Evolutionary conservation across 208 protist genomes (phyloP), one percentile per base, ranked within the genome.

Genomic region (Phytomonas sp.): DNA sequence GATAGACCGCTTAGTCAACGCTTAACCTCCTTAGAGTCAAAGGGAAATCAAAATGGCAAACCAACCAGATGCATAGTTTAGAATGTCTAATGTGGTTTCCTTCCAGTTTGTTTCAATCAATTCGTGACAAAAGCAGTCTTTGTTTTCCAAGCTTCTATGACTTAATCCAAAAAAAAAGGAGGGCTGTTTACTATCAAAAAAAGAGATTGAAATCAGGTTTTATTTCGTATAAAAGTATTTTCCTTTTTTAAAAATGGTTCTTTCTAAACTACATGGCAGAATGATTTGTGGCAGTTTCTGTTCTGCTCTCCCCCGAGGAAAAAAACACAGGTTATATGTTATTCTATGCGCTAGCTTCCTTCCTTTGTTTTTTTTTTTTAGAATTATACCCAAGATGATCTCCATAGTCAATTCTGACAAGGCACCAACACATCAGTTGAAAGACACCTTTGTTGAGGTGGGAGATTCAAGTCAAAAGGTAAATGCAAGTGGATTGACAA

Each of bases 361-460:
- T 56, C 65, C 4, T 56, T 73, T 65, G 32, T 8, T 61, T 67
- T 76, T 17, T 61, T 76, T 53, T 64, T 75, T 62, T 29, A 31
- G 40, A 51, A 2, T 51, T 51, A 17, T 51, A 51, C 40, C 3
- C 13, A 20, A 51, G 13, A 51, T 51, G 40, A 4, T 51, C 40
- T 51, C 40, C 40, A 51, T 51, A 51, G 40, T 51, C 40, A 51
- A 51, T 51, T 6, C 40, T 15, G 13, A 51, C 40, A 51, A 51
- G 40, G 40, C 40, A 51, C 40, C 3, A 15, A 51, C 40, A 17
- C 40, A 51, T 4, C 13, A 51, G 20, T 51, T 20, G 40, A 51
- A 51, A 17, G 40, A 51, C 13, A 51, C 40, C 40, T 51, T 17
- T 51, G 13, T 51, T 51, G 13, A 15, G 13, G 40, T 23, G 20